These are phyloP conservation scores for Boletus vermiculosoides DNA, from an alignment of 768 basidiomycete genomes.

Conservation along the genomic window DNA sequence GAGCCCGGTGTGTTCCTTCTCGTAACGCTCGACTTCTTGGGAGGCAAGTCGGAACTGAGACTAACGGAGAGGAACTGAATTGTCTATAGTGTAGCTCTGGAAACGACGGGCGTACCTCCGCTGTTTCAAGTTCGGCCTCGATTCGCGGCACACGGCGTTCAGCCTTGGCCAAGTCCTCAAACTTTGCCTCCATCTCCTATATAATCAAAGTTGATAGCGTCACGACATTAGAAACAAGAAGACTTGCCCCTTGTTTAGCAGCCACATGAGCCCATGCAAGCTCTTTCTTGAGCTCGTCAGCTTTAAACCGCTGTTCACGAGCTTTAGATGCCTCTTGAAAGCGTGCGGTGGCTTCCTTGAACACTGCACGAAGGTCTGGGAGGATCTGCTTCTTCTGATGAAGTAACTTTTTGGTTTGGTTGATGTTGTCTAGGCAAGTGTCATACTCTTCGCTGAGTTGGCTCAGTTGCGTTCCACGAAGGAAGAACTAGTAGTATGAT, in stretches of 20 bases:
- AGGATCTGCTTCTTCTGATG: conserved; percentile 71
- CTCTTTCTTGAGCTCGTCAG: conserved; percentile 72
- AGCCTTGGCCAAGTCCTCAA: conserved; percentile 41
- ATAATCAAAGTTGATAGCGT: neutral
- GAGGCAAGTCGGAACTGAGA: conserved; percentile 33
- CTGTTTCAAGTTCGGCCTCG: conserved; percentile 37
- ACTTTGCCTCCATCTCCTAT: conserved; percentile 45
- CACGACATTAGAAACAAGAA: neutral
- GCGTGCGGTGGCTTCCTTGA: conserved; percentile 55
- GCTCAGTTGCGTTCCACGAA: conserved; percentile 86
- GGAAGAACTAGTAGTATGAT: conserved; percentile 69
- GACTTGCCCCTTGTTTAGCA: conserved; percentile 60
- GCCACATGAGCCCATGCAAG: conserved; percentile 86
- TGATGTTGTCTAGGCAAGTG: conserved; percentile 68
- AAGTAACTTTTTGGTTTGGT: conserved; percentile 62
- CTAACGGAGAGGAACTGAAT: conserved; percentile 21
- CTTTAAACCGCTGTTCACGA: conserved; percentile 64
- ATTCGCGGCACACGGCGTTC: conserved; percentile 41
- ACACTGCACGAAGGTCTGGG: conserved; percentile 66
- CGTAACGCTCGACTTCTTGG: conserved; percentile 37
- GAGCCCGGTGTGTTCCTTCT: conserved; percentile 41
- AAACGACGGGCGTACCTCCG: conserved; percentile 34
- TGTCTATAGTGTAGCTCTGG: neutral
- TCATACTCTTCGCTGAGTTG: conserved; percentile 89
- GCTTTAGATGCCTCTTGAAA: conserved; percentile 76